phyloP scores from a whole-genome alignment of 2,329 filamentous ascomycete species.

The Talaromyces sp. region DNA sequence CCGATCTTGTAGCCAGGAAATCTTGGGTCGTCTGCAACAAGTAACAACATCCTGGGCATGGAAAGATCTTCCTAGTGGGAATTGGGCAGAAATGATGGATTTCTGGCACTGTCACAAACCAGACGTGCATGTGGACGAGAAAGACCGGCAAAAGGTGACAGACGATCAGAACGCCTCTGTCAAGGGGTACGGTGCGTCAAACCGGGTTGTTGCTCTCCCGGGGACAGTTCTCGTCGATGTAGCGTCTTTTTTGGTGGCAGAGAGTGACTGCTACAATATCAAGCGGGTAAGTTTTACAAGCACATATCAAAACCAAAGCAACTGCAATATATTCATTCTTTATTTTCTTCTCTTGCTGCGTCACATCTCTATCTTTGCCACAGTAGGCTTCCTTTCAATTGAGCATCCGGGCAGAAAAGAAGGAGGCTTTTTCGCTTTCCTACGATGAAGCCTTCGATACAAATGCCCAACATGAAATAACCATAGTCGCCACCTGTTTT shows the following conservation, averaged over 20 bases:
- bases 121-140: slow-evolving; percentile 40
- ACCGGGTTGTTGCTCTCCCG: slow-evolving; percentile 59
- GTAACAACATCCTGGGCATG: slow-evolving; percentile 49
- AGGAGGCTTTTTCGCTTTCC: slow-evolving; percentile 44
- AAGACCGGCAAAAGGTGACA: slow-evolving; percentile 27
- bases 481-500: slow-evolving; percentile 3
- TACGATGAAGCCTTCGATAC: slow-evolving; percentile 53
- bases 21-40: slow-evolving; percentile 18
- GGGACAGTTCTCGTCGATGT: slow-evolving; percentile 75
- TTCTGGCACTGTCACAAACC: slow-evolving; percentile 99
- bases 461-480: slow-evolving; percentile 48
- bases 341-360: background rate
- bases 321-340: slow-evolving; percentile 3
- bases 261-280: slow-evolving; percentile 55
- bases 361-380: background rate
- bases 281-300: slow-evolving; percentile 27
- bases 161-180: slow-evolving; percentile 46
- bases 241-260: slow-evolving; percentile 65
- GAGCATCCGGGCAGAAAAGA: slow-evolving; percentile 46
- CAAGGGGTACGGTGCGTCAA: slow-evolving; percentile 80
- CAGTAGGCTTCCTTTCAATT: background rate
- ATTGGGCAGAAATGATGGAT: slow-evolving; percentile 99
- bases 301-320: background rate
- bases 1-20: slow-evolving; percentile 25
- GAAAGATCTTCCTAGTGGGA: slow-evolving; percentile 92